Evolutionary conservation across 805 yeast genomes (phyloP), one percentile per base, ranked within the genome.

Genomic region (Pichia heedii): DNA sequence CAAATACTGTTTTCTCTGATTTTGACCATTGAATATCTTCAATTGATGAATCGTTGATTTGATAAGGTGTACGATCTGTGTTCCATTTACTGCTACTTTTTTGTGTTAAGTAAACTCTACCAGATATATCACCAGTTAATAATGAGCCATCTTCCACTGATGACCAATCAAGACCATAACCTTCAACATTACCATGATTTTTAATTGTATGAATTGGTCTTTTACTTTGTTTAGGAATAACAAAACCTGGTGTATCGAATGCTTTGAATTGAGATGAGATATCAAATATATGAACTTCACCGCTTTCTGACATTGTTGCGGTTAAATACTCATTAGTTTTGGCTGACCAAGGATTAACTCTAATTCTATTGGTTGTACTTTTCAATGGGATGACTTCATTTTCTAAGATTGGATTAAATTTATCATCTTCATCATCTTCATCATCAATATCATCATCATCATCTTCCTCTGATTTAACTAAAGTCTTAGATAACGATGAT

Each of bases 21-120:
- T 82, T 83, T 12, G 96, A 85, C 97, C 97, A 93, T 65, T 93
- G 97, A 46, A 93, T 77, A 60, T 93, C 98, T 66, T 93, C 98
- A 46, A 93, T 82, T n/a, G 93, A 84, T 33, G 84, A 69, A 44
- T 79, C 74, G 21, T 76, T 71, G 49, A 82, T 80, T 46, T 68
- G 71, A 63, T 78, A 93, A 27, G 97, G 85, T 11, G 80, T 76
- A 55, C 79, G 78, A 54, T 90, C 97, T 3, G 97, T 88, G 37
- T 71, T 68, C 96, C 97, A 93, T 50, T 71, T 75, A 27, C 82
- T 72, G 5, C 84, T 73, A 36, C 85, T 84, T 61, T 95, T 76
- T 42, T 76, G 71, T 8, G 97, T 88, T 43, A 81, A 68, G 62
- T 74, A 84, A 34, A 90, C 76, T 56, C 90, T 72, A 41, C 98